Evolutionary conservation across 108 stramenopile species (phyloP), one percentile per base, ranked within the genome.

Genomic region (Parietichytrium sp.): DNA sequence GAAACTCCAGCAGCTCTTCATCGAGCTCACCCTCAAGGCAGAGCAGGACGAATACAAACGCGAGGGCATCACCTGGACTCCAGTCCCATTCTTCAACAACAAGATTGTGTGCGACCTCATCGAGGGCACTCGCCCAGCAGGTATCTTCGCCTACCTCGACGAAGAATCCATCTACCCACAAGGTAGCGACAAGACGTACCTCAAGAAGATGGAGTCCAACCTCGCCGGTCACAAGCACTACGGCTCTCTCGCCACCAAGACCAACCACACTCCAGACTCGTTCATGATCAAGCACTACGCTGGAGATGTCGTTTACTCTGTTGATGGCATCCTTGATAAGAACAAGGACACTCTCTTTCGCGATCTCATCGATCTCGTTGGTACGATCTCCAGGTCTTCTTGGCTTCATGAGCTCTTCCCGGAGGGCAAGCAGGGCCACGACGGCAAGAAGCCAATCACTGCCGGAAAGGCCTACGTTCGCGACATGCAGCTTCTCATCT

Each of bases 261-360:
- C 89, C 91, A 91, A 95, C 83, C 86, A 93, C 83, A 87, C 83
- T 13, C 90, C 89, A 81, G 85, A 89, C 2, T 84, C 91, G 47
- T 96, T 98, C 79, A 92, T 91, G 54, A 84, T 98, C n/a, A 86
- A 90, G 38, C 97, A 98, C 88, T 98, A 95, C 90, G 97, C 97
- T 30, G 97, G 97, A 16, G 80, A 94, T 78, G 97, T 98, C 20
- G 88, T 88, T 48, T 99, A 99, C 86, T 88, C 83, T 25, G 93
- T 92, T 20, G 93, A 95, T 55, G 94, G 93, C 52, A 98, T 99
- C 85, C 91, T 97, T 88, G 96, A 97, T 49, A 96, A 97, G 87
- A 97, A 99, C 89, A 94, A 94, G 84, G 97, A 99, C 84, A 93
- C 95, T 54, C 92, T 98, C 25, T 94, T 95, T 29, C 84, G 93